Base-by-base conservation (phyloP, 208 protist genomes). In the Trypanosoma cruzi region DNA sequence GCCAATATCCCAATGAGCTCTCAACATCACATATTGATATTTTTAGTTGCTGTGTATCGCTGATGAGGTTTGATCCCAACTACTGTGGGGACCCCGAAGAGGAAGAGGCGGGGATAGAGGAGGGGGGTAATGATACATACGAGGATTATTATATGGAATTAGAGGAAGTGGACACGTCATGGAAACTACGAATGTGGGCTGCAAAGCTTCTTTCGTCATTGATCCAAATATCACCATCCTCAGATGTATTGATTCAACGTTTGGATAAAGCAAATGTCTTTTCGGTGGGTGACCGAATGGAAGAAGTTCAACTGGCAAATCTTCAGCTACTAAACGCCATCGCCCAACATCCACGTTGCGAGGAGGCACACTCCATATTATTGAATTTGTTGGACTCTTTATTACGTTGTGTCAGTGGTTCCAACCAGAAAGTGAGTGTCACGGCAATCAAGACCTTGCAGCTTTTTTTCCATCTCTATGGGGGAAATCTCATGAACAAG, bases 271-370 rank as follows among this genome's bases (percentile, higher is more conserved):
- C 29, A 14, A 36, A 54, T 40, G 71, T 73, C 20, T 31, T 22
- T 29, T 50, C 53, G 24, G 11, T 84, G 50, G 57, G 54, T 10
- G 80, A 91, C 66, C 67, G 75, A 26, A 63, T 77, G 11, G 75
- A 88, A 65, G 73, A 81, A 4, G 82, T 88, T 24, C 80, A 84
- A 67, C 57, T 91, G 28, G 80, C 77, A 50, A 66, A 70, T 20
- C 54, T 88, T 56, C 58, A 75, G 28, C 50, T 91, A 48, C 49
- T 88, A 13, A 67, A 73, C 22, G 63, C 66, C 0, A 72, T 84
- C 26, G 53, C 58, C 0, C 68, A 68, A 22, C 58, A 75, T 5
- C 52, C 60, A 11, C 71, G 78, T 52, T 42, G 26, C 26, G 34
- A 16, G 22, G 63, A 72, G 5, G 65, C 36, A 49, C 46, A 59